Percentiles rank a stretch among this genome's conserved stretches.
phyloP scores from a whole-genome alignment of 768 basidiomycete species.

The Auriscalpium vulgare region DNA sequence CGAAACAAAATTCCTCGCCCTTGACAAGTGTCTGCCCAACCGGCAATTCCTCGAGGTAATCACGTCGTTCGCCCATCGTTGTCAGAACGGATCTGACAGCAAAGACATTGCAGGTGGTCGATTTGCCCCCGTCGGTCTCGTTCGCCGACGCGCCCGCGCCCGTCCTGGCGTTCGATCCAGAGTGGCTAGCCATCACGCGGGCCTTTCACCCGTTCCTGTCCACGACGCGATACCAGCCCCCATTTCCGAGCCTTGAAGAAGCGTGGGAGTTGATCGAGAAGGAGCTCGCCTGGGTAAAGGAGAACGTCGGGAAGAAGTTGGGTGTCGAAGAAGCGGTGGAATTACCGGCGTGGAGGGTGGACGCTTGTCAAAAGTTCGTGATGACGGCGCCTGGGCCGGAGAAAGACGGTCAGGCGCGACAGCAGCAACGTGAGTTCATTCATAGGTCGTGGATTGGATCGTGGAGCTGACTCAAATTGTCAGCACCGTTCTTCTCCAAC shows the following conservation, averaged over 20 bases:
- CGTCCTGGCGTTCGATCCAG: conserved; percentile 64
- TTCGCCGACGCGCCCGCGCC: conserved; percentile 18
- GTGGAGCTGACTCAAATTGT: neutral
- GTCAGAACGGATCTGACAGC: neutral
- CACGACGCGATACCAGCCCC: conserved; percentile 34
- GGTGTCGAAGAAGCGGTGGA: conserved; percentile 4
- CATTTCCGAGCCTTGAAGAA: conserved; percentile 52
- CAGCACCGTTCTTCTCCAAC: conserved; percentile 58
- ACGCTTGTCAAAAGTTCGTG: conserved; percentile 10
- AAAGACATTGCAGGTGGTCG: conserved; percentile 48
- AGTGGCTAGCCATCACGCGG: conserved; percentile 91
- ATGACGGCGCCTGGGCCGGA: conserved; percentile 11
- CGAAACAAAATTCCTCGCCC: conserved; percentile 74
- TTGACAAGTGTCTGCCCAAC: conserved; percentile 71
- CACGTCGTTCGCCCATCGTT: neutral
- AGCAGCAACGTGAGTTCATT: neutral
- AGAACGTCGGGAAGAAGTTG: conserved; percentile 37
- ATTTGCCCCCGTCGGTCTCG: conserved; percentile 34
- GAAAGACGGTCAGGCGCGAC: neutral
- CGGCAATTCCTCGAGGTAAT: conserved; percentile 77
- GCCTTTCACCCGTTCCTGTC: conserved; percentile 80
- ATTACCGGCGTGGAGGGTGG: neutral
- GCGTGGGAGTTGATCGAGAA: conserved; percentile 44
- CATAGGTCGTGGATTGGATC: neutral
- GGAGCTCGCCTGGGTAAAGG: conserved; percentile 61